Evolutionary conservation across 164 flowering plant species (phyloP).

Genomic region (Saururus chinensis): DNA sequence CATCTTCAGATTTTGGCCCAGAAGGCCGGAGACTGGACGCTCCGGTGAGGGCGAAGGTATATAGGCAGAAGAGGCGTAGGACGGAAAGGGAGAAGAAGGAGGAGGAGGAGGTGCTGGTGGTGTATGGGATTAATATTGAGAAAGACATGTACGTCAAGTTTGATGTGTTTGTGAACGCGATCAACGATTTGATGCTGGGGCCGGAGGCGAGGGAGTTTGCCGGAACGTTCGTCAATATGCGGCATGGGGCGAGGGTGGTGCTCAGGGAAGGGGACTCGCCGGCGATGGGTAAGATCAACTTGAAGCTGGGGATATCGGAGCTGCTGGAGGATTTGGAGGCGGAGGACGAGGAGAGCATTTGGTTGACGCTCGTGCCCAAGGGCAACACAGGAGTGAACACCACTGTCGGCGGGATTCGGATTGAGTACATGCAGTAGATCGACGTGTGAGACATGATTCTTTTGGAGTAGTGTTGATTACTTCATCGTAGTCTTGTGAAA

Average conservation of each 20-base stretch:
- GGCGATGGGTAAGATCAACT: conserved; percentile 9
- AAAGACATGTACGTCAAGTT: conserved; percentile 19
- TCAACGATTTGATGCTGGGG: conserved; percentile 13
- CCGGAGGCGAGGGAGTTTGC: conserved; percentile 21
- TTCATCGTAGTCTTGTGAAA: too few species aligned
- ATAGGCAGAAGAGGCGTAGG: conserved; percentile 1
- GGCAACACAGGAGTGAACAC: conserved; percentile 14
- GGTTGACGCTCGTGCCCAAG: conserved; percentile 21
- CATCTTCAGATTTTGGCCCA: conserved; percentile 7
- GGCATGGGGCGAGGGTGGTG: conserved; percentile 12
- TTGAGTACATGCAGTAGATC: conserved; percentile 9
- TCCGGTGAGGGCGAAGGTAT: conserved; percentile 9
- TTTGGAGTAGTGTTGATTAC: too few species aligned
- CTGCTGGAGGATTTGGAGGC: conserved; percentile 21
- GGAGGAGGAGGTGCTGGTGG: conserved; percentile 11
- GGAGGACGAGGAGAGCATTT: conserved; percentile 18
- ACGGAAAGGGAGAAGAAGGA: conserved; percentile 2
- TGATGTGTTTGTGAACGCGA: conserved; percentile 17
- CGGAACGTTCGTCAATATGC: conserved; percentile 18
- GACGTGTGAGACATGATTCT: too few species aligned
- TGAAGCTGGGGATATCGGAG: conserved; percentile 22
- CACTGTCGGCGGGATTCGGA: conserved; percentile 16
- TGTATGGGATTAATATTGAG: conserved; percentile 16
- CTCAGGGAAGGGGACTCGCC: conserved; percentile 10
- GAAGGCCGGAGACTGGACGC: conserved; percentile 11